Conservation (phyloP, 2,329 filamentous ascomycete genomes). For the Pseudofabraea citricarpa region DNA sequence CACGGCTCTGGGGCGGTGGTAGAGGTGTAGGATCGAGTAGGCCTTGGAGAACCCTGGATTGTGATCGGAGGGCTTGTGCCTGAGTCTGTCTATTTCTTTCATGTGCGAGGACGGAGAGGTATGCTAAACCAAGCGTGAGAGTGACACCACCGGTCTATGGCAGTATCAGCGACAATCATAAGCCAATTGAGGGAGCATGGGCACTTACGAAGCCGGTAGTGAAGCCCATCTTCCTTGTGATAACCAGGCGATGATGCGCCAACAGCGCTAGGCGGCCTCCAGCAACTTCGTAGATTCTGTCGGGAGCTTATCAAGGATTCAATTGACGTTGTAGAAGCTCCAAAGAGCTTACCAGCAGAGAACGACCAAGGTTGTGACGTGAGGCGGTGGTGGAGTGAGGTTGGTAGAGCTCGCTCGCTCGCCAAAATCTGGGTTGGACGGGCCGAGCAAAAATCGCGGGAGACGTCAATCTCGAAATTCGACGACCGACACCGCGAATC, state of each 20-base stretch:
- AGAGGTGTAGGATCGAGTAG: conserved; percentile 45
- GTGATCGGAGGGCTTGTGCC: conserved; percentile 50
- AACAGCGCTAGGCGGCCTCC: conserved; percentile 6
- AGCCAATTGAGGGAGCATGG: not conserved
- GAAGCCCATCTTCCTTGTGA: conserved; percentile 59
- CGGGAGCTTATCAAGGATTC: not conserved
- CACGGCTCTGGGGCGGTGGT: conserved; percentile 43
- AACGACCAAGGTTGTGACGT: conserved; percentile 8
- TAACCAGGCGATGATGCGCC: conserved; percentile 8
- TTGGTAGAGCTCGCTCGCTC: conserved; percentile 3
- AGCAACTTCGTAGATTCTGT: not conserved
- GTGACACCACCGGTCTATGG: conserved; percentile 68
- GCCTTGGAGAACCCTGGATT: conserved; percentile 48
- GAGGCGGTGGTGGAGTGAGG: not conserved
- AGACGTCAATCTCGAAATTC: conserved; percentile 2
- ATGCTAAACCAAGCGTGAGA: conserved; percentile 68
- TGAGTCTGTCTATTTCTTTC: conserved; percentile 61
- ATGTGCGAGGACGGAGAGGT: conserved; percentile 67
- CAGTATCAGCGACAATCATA: conserved; percentile 8
- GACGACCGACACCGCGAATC: not conserved
- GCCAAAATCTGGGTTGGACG: conserved; percentile 14
- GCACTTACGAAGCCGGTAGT: conserved; percentile 65
- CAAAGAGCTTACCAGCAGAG: conserved; percentile 10
- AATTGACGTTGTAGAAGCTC: conserved; percentile 14
- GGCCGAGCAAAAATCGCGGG: conserved; percentile 7